These are phyloP conservation scores for Pichia sp. DNA, from an alignment of 1,139 yeast species.

Conservation along the genomic window DNA sequence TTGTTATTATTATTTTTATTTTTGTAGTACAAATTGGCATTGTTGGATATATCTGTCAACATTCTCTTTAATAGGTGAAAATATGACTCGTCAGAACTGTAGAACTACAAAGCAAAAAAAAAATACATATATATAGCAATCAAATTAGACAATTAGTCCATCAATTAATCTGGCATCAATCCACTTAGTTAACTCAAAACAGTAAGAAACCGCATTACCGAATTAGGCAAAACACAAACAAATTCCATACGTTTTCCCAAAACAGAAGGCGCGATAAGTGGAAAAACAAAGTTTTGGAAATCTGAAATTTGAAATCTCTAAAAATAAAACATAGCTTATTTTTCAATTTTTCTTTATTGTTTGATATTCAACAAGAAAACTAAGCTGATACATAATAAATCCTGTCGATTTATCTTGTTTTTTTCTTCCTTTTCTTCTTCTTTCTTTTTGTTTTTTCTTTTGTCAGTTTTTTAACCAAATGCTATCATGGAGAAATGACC, in stretches of 20 bases:
- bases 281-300: not conserved
- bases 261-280: not conserved
- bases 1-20: not conserved
- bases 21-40: not conserved
- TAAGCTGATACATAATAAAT: no score
- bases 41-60: slow-evolving; percentile 20
- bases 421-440: no score
- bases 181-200: not conserved
- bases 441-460: not conserved
- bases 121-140: not conserved
- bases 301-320: not conserved
- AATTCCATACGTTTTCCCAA: not conserved
- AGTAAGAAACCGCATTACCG: not conserved
- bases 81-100: not conserved
- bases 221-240: not conserved
- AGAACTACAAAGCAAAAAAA: not conserved
- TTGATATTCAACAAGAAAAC: no score
- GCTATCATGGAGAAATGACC: slow-evolving; percentile 26
- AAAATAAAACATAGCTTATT: not conserved
- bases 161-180: not conserved
- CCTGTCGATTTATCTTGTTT: no score
- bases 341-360: not conserved
- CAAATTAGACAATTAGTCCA: not conserved
- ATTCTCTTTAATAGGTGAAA: not conserved
- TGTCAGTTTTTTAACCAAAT: not conserved